Evolutionary conservation across 345 rosid species (phyloP).

Genomic region (Rubroshorea leprosula): DNA sequence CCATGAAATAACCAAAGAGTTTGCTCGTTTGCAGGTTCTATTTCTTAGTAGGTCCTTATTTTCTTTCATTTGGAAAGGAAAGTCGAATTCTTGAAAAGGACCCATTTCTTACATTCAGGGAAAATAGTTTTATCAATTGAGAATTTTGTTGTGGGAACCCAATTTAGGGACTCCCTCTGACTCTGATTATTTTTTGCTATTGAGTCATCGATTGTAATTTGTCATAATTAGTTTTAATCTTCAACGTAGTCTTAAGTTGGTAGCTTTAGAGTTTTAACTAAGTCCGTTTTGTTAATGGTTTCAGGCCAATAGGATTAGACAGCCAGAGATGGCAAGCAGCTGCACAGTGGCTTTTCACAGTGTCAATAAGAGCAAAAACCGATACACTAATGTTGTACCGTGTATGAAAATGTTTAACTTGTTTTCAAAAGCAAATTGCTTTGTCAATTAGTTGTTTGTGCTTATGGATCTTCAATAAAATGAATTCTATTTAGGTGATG

Average conservation of each 20-base stretch:
- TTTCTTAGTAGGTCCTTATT: not conserved
- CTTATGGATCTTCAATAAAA: not conserved
- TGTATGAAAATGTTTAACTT: slow-evolving; percentile 31
- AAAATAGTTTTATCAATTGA: not conserved
- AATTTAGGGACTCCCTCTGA: not conserved
- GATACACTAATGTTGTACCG: slow-evolving; percentile 72
- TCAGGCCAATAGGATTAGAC: slow-evolving; percentile 47
- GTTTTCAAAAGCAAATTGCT: not conserved
- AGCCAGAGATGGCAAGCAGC: slow-evolving; percentile 43
- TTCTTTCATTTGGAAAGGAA: not conserved
- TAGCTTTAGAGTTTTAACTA: not conserved
- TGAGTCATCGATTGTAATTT: not conserved
- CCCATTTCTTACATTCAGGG: too few species aligned
- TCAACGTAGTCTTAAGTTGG: not conserved
- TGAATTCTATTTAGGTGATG: slow-evolving; percentile 1
- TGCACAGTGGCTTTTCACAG: slow-evolving; percentile 50
- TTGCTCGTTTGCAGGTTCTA: slow-evolving; percentile 51
- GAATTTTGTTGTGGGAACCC: not conserved
- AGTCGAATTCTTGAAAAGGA: too few species aligned
- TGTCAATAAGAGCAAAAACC: slow-evolving; percentile 64
- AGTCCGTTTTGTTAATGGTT: not conserved
- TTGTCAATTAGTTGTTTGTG: slow-evolving; percentile 2
- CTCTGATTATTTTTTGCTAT: not conserved
- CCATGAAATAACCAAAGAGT: slow-evolving; percentile 46
- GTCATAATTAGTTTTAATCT: not conserved